Evolutionary conservation across 345 rosid species (phyloP).

Genomic region (Pistacia integerrima): DNA sequence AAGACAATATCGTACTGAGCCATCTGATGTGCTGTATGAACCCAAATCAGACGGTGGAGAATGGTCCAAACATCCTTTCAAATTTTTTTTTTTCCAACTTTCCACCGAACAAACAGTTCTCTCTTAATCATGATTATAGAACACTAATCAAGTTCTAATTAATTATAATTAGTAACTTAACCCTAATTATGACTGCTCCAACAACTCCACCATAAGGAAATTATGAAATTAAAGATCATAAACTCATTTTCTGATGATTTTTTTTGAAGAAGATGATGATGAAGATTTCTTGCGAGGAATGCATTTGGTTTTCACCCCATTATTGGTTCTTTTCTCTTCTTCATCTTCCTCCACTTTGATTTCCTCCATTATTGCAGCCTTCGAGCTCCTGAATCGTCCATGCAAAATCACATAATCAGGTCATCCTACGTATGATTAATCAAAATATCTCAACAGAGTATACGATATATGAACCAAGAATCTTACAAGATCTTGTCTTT

Average conservation of each 20-base stretch:
- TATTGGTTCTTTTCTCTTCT: slow-evolving; percentile 32
- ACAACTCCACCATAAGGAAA: not conserved
- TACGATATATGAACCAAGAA: too few species aligned
- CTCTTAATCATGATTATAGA: not conserved
- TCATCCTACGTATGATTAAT: too few species aligned
- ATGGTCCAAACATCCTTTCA: not conserved
- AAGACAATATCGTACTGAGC: not conserved
- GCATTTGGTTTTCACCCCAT: slow-evolving; percentile 55
- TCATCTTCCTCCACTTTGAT: slow-evolving; percentile 18
- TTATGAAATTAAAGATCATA: too few species aligned
- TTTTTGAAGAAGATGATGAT: slow-evolving; percentile 41
- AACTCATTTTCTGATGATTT: slow-evolving; percentile 36
- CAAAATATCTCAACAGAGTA: not conserved
- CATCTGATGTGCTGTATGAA: not conserved
- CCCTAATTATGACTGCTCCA: not conserved
- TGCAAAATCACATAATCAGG: too few species aligned
- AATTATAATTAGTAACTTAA: not conserved
- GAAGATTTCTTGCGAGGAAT: slow-evolving; percentile 62
- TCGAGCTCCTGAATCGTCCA: slow-evolving; percentile 34
- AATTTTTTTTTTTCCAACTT: not conserved
- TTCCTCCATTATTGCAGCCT: slow-evolving; percentile 35
- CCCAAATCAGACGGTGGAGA: not conserved
- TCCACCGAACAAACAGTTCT: not conserved
- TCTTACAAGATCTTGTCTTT: too few species aligned
- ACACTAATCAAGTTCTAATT: not conserved